Percentiles rank a stretch among this genome's conserved stretches.
phyloP scores from a whole-genome alignment of 192 early-diverging fungal genomes.

The Backusella sp. region DNA sequence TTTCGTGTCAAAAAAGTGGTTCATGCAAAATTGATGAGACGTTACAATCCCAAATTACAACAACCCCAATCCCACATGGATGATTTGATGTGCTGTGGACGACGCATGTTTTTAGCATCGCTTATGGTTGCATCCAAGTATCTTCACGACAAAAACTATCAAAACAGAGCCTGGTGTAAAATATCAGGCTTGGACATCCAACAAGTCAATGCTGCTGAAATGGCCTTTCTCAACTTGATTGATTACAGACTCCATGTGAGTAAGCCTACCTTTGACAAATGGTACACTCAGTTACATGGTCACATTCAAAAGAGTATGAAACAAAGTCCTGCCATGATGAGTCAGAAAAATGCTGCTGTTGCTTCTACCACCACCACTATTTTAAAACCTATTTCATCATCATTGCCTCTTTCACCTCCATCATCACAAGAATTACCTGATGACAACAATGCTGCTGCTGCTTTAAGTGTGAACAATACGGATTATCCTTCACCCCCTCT shows the following conservation, averaged over 20 bases:
- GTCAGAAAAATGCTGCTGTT: neutral
- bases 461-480: neutral
- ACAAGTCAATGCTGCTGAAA: conserved; percentile 83
- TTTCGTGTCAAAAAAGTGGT: conserved; percentile 54
- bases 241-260: conserved; percentile 73
- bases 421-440: neutral
- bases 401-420: neutral
- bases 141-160: conserved; percentile 79
- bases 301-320: conserved; percentile 13
- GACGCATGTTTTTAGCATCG: conserved; percentile 81
- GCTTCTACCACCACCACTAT: neutral
- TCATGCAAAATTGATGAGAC: conserved; percentile 35
- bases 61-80: conserved; percentile 28
- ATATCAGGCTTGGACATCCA: conserved; percentile 71
- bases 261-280: conserved; percentile 56
- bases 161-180: conserved; percentile 83
- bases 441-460: neutral
- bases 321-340: neutral
- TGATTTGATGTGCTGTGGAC: conserved; percentile 63
- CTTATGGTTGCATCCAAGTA: conserved; percentile 88
- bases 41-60: conserved; percentile 25
- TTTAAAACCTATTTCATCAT: neutral
- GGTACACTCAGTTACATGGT: conserved; percentile 50
- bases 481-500: neutral
- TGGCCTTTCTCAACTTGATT: conserved; percentile 72